Conservation (phyloP, 2,329 filamentous ascomycete genomes). For the Penicillium sp. region DNA sequence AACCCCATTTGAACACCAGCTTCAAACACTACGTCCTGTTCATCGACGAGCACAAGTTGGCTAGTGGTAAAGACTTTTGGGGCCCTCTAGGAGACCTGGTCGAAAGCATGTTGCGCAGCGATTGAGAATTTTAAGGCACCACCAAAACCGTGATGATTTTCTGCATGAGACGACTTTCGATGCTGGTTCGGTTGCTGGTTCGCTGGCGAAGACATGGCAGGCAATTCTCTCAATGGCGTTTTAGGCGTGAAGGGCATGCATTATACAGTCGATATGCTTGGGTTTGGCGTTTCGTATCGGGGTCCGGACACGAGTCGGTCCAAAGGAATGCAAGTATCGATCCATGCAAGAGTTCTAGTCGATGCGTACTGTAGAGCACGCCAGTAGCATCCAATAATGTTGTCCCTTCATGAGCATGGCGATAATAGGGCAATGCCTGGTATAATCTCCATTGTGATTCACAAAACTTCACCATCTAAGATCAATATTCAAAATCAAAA, state of each 20-base stretch:
- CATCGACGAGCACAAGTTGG: constrained; percentile 90
- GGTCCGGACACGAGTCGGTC: not conserved
- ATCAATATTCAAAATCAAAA: no score
- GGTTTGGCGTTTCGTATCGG: constrained; percentile 7
- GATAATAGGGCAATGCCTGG: no score
- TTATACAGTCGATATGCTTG: constrained; percentile 11
- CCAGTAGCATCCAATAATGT: no score
- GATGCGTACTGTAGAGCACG: not conserved
- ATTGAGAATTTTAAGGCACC: constrained; percentile 47
- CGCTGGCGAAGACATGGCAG: constrained; percentile 6
- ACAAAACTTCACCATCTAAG: no score
- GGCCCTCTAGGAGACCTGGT: constrained; percentile 91
- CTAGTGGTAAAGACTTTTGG: constrained; percentile 95
- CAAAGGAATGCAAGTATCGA: constrained; percentile 1
- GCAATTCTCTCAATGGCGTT: constrained; percentile 18
- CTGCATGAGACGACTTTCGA: constrained; percentile 12
- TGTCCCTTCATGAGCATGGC: no score
- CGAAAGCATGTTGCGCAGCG: constrained; percentile 94
- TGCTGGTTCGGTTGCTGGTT: constrained; percentile 2
- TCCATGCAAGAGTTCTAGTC: not conserved
- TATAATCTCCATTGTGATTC: no score
- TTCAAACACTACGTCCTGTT: constrained; percentile 99
- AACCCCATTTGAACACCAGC: constrained; percentile 96
- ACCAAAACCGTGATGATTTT: constrained; percentile 3
- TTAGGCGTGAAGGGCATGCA: constrained; percentile 16